Percentiles rank a stretch among this genome's conserved stretches.
Conservation (phyloP, 108 stramenopile genomes). For the Skeletonema potamos region DNA sequence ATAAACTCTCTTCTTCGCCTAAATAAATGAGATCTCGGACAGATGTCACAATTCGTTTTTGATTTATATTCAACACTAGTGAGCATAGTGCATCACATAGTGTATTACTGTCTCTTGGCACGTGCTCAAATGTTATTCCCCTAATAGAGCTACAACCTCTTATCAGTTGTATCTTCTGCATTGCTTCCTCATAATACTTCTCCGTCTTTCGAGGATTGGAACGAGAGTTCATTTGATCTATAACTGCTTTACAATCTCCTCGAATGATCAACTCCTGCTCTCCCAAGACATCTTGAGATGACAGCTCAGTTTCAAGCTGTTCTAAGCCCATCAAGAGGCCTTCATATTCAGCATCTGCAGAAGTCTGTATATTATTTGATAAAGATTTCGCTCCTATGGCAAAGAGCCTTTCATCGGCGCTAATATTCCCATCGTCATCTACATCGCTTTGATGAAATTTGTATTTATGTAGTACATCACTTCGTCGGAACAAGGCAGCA, state of each 20-base stretch:
- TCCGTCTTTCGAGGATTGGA: conserved; percentile 62
- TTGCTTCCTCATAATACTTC: conserved; percentile 27
- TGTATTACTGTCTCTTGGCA: conserved; percentile 56
- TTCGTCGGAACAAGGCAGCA: background rate
- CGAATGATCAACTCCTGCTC: conserved; percentile 34
- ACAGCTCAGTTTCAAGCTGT: conserved; percentile 19
- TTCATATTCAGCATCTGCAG: conserved; percentile 71
- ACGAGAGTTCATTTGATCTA: conserved; percentile 58
- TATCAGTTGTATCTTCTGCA: conserved; percentile 19
- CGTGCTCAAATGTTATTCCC: conserved; percentile 40
- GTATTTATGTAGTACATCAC: too few relatives aligned
- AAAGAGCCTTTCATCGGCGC: conserved; percentile 20
- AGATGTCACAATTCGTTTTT: conserved; percentile 15
- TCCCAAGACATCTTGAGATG: background rate
- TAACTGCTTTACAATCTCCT: conserved; percentile 81
- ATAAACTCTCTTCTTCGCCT: conserved; percentile 10
- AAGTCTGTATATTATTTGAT: conserved; percentile 43
- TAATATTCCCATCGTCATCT: background rate
- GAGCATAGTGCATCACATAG: conserved; percentile 60
- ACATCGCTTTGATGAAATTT: too few relatives aligned
- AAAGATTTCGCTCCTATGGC: conserved; percentile 48
- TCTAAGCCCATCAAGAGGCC: conserved; percentile 67
- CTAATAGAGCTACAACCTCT: conserved; percentile 8
- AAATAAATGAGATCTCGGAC: conserved; percentile 16
- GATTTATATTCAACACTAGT: conserved; percentile 23